Evolutionary conservation across 2,329 filamentous ascomycete genomes (phyloP), one percentile per base, ranked within the genome.

Genomic region (Penicillium digitatum): DNA sequence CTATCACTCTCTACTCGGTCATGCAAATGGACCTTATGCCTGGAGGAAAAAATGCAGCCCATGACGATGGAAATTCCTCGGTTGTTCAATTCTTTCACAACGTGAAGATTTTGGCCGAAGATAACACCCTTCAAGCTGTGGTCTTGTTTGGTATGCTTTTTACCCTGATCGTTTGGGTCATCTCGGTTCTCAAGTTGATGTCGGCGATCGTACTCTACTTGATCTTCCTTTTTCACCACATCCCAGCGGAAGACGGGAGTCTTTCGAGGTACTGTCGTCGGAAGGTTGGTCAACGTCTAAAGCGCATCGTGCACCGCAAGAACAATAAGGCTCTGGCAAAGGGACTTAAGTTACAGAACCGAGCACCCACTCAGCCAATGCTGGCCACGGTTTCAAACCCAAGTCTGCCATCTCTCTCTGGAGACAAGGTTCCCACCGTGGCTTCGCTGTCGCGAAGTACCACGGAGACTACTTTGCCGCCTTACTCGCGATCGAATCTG

Each of bases 91-190:
- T 97, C 74, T 96, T 94, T 70, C 77, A 86, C 66, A 96, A 96
- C 66, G 80, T 97, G 62, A 81, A 84, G 63, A 76, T 81, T 10
- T 81, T 97, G 32, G 88, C 89, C 29, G 79, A 86, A 16, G 78
- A 87, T 32, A 87, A 95, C 71, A 86, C 84, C 58, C 84, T 87
- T 61, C 90, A 96, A 72, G 89, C 89, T 1, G 76, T 94, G 57
- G 88, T 96, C 63, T 80, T 97, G 48, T 89, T 86, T 37, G 87
- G 90, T 73, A 97, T 97, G 94, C 77, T 91, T 60, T 97, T 96
- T 75, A 96, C 93, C 3, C 73, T 96, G 22, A 71, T 96, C 52
- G 84, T 97, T 63, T 97, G 93, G 93, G 80, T 91, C 14, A 86
- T 97, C 64, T 88, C 88, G 0, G 82, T 88, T 6, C 69, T 97